Conservation (phyloP, 2,329 filamentous ascomycete species). For the Phoma herbarum region DNA sequence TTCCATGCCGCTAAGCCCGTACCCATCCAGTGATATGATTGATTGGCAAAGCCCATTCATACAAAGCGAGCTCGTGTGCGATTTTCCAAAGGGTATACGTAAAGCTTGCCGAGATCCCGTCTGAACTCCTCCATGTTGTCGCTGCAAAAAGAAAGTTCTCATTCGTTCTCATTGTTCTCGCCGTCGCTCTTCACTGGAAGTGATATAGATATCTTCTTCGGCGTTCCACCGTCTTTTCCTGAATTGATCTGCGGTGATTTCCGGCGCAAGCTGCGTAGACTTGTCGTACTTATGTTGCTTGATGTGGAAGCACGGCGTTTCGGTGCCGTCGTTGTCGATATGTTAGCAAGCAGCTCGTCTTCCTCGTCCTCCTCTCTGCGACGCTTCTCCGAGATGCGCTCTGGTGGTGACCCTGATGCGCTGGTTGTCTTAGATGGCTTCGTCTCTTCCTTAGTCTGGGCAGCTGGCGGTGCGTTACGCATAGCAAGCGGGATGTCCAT, state of each 20-base stretch:
- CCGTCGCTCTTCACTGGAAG: conserved; percentile 52
- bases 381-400: conserved; percentile 86
- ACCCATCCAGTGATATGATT: conserved; percentile 29
- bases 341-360: conserved; percentile 81
- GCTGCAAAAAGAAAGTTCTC: conserved; percentile 2
- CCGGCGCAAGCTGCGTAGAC: conserved; percentile 50
- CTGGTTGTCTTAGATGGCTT: conserved; percentile 35
- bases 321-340: conserved; percentile 63
- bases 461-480: conserved; percentile 31
- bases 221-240: conserved; percentile 52
- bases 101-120: conserved; percentile 19
- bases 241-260: conserved; percentile 55
- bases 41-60: conserved; percentile 41
- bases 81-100: conserved; percentile 49
- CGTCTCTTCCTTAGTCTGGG: conserved; percentile 38
- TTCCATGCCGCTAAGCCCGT: conserved; percentile 37
- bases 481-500: conserved; percentile 53
- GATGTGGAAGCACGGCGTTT: conserved; percentile 55
- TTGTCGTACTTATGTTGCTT: conserved; percentile 47
- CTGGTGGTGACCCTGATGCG: conserved; percentile 59
- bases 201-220: conserved; percentile 54
- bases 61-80: conserved; percentile 38
- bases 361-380: conserved; percentile 93
- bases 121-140: conserved; percentile 14
- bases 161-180: conserved; percentile 44